Evolutionary conservation across 495 filamentous ascomycete species (phyloP), one percentile per base, ranked within the genome.

Genomic region (Hypoxylon fuscum): DNA sequence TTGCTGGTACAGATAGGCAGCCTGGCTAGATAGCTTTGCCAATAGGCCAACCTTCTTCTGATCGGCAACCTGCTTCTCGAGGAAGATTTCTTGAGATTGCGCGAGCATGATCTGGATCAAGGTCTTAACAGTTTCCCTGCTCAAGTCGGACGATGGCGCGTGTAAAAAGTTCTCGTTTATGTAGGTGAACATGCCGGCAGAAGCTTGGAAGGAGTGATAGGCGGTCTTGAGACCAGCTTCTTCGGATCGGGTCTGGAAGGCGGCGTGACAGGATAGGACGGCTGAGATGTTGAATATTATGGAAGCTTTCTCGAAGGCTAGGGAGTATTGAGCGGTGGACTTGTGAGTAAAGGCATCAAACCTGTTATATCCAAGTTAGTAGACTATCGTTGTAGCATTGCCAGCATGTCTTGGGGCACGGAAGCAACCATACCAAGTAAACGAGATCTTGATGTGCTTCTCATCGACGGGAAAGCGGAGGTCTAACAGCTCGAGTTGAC

Each of bases 271-370:
- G 15, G 93, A 98, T 14, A 98, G 81, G 6, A 98, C 93, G 58
- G 95, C 96, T 17, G 95, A 96, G 70, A 98, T 98, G 75, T 98
- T 98, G 85, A 98, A 98, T 67, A 98, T 96, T 72, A 98, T 96
- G 53, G 96, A 98, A 15, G 95, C 95, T 75, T 98, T 98, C 75
- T 98, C 95, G 75, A 93, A 98, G 27, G 95, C 95, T 25, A 98
- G 84, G 25, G 93, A 97, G 77, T 96, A 96, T 72, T 98, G 95
- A 8, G 94, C 86, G 2, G 96, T 98, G 12, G 91, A 83, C 69
- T 97, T 97, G 73, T 96, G 93, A 20, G 95, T 98, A 76, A 98
- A 98, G 34, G 95, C 95, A 76, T 98, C 95, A 75, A 94, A 96
- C 93, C 93, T 98, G 70, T 1, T 4, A 34, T 59, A 27, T 17